Evolutionary conservation across 202 grass and related monocot species (phyloP).

Genomic region (Zizania palustris): DNA sequence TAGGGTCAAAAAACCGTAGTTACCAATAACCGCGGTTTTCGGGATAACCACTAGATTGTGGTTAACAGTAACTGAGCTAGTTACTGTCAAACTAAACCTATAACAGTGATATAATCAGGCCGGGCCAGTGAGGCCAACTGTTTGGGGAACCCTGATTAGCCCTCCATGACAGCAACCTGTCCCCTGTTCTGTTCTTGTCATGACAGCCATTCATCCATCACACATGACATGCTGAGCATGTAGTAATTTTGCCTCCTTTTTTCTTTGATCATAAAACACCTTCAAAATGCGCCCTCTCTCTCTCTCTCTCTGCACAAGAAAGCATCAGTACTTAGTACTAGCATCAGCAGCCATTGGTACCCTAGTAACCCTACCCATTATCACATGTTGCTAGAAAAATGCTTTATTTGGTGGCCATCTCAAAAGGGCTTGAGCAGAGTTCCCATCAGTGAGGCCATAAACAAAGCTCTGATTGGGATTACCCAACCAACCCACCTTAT

Average conservation of each 20-base stretch:
- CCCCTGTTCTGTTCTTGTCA: constrained; percentile 26
- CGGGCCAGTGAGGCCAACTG: no score
- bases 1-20: no score
- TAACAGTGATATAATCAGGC: no score
- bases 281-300: neutral
- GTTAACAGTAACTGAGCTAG: no score
- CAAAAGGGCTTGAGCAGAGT: constrained; percentile 21
- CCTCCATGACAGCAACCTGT: constrained; percentile 18
- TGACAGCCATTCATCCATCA: constrained; percentile 37
- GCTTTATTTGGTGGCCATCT: constrained; percentile 43
- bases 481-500: constrained; percentile 72
- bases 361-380: constrained; percentile 1
- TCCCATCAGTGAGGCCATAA: constrained; percentile 46
- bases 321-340: constrained; percentile 9
- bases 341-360: neutral
- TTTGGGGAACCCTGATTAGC: neutral
- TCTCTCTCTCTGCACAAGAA: no score
- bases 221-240: constrained; percentile 18
- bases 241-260: constrained; percentile 6
- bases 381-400: constrained; percentile 13
- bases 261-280: constrained; percentile 23
- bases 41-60: no score
- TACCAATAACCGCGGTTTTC: no score
- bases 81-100: no score
- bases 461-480: constrained; percentile 64